A percentile compares a stretch with the other conserved stretches of the same genome.
Conservation (phyloP, 179 eudicot species). For the Silene noctiflora region DNA sequence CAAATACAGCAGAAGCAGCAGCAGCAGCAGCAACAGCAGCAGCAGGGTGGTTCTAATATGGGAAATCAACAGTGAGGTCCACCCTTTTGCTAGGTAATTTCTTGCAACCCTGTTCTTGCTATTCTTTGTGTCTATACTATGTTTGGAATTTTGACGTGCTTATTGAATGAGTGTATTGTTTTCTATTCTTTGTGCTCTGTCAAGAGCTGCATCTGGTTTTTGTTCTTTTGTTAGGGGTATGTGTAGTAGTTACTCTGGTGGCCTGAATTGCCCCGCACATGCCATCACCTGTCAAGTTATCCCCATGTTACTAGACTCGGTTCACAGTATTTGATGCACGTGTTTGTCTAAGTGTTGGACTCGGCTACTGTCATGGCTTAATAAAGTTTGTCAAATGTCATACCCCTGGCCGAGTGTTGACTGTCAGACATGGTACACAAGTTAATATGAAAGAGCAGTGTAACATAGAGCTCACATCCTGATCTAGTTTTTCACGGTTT, state of each 20-base stretch:
- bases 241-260: background rate
- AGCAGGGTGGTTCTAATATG: slow-evolving; percentile 31
- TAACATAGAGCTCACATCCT: background rate
- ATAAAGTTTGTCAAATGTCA: background rate
- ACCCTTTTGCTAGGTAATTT: slow-evolving; percentile 28
- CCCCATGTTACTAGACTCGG: background rate
- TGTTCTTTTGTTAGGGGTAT: background rate
- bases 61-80: slow-evolving; percentile 32
- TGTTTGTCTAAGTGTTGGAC: background rate
- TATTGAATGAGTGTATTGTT: background rate
- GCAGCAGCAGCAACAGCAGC: slow-evolving; percentile 31
- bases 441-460: background rate
- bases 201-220: background rate
- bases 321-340: background rate
- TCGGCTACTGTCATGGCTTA: background rate
- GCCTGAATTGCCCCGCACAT: background rate
- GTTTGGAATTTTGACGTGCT: background rate
- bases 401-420: background rate
- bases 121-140: slow-evolving; percentile 12
- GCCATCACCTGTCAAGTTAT: background rate
- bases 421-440: background rate
- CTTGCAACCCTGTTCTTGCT: slow-evolving; percentile 21
- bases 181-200: background rate
- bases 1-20: slow-evolving; percentile 67
- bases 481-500: background rate